Evolutionary conservation across 768 basidiomycete genomes (phyloP).

Genomic region (Strobilomyces echinocephalus): DNA sequence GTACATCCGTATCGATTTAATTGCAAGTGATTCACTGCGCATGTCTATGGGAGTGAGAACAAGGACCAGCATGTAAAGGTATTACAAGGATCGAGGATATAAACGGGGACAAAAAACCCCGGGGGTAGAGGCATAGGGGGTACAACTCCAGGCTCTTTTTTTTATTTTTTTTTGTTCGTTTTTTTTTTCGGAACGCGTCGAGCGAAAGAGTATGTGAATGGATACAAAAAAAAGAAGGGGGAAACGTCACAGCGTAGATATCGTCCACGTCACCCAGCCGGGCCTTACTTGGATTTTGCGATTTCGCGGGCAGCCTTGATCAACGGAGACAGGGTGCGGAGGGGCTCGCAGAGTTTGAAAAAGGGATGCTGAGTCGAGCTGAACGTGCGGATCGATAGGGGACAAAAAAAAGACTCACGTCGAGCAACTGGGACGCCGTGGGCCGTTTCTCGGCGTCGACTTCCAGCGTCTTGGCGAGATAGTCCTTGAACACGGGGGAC

Average conservation of each 20-base stretch:
- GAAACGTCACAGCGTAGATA: slow-evolving; percentile 9
- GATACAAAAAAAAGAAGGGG: slow-evolving; percentile 9
- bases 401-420: slow-evolving; percentile 41
- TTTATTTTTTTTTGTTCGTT: neutral
- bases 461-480: slow-evolving; percentile 81
- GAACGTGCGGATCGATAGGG: neutral
- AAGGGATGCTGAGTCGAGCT: slow-evolving; percentile 63
- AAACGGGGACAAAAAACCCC: slow-evolving; percentile 8
- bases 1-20: neutral
- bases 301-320: slow-evolving; percentile 92
- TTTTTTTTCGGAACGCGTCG: slow-evolving; percentile 6
- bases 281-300: slow-evolving; percentile 52
- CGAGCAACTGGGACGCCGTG: slow-evolving; percentile 72
- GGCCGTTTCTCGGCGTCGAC: slow-evolving; percentile 95
- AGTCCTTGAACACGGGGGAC: slow-evolving; percentile 80
- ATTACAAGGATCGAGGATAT: slow-evolving; percentile 31
- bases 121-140: slow-evolving; percentile 7
- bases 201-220: slow-evolving; percentile 15
- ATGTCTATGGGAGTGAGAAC: slow-evolving; percentile 21
- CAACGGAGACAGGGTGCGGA: slow-evolving; percentile 79
- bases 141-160: slow-evolving; percentile 12
- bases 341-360: slow-evolving; percentile 82
- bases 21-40: slow-evolving; percentile 11
- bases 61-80: slow-evolving; percentile 23
- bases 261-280: slow-evolving; percentile 4